Evolutionary conservation across 2,329 filamentous ascomycete species (phyloP), one percentile per base, ranked within the genome.

Genomic region (Monosporascus sp.): DNA sequence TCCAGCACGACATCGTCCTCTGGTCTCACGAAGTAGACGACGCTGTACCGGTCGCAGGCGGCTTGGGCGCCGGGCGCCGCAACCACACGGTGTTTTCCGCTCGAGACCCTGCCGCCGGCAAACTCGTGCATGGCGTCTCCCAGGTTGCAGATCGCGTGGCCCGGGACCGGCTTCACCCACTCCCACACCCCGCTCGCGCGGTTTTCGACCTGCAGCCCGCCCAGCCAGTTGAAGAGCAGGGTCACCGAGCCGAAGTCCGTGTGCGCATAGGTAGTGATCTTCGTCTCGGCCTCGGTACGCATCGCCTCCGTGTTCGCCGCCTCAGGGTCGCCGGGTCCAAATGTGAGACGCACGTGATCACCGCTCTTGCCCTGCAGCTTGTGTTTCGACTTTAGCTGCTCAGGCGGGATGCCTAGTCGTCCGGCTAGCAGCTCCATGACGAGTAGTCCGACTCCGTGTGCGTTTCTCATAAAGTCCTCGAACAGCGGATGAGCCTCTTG

Each of bases 211-310:
- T 73, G 70, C 17, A 73, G 61, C 3, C 71, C 70, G 38, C 70
- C 71, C 18, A 71, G 63, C 66, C 66, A 70, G 55, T 72, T 74
- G 65, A 72, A 71, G 22, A 73, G 59, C 22, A 73, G 54, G 8
- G 70, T 72, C 48, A 73, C 63, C 64, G 66, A 67, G 17, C 70
- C 70, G 49, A 71, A 72, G 51, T 73, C 70, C 1, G 68, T 72
- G 49, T 69, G 68, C 38, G 62, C 64, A 9, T 63, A 63, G n/a
- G 64, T 68, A 56, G 66, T 66, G 24, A 65, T 67, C 55, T 67
- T 62, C 1, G 65, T 64, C 51, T 64, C 51, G 45, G 68, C 67
- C 49, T 66, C 65, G 9, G 56, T 64, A 14, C 41, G 41, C 55
- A 66, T 63, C 1, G 65, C 61, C 52, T 64, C 50, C 45, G 66